Conservation (phyloP, 805 yeast species). For the Kluyveromyces aestuarii region DNA sequence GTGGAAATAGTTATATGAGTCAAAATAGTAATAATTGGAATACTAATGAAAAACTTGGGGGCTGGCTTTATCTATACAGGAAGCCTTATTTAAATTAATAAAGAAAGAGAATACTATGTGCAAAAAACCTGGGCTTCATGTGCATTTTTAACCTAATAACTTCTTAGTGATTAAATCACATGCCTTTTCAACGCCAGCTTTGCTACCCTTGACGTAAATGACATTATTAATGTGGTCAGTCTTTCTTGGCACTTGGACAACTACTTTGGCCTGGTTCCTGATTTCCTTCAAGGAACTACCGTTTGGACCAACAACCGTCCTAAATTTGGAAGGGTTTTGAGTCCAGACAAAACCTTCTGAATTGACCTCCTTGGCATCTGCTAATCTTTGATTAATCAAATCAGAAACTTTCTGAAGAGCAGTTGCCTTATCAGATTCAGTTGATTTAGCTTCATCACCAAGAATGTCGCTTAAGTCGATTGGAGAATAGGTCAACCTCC, state of each 20-base stretch:
- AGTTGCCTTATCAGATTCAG: constrained; percentile 43
- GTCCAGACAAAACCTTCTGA: constrained; percentile 56
- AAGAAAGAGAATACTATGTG: background rate
- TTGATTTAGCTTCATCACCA: constrained; percentile 27
- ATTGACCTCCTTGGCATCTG: constrained; percentile 36
- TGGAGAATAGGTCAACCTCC: constrained; percentile 48
- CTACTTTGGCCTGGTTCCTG: constrained; percentile 48
- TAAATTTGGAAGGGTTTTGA: constrained; percentile 41
- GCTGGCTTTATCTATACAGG: background rate
- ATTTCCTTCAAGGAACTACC: constrained; percentile 59
- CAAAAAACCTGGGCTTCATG: background rate
- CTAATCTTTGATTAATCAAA: constrained; percentile 42
- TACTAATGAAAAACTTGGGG: background rate
- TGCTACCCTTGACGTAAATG: constrained; percentile 52
- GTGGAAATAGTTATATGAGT: background rate
- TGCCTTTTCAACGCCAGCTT: constrained; percentile 44
- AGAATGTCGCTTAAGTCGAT: constrained; percentile 23
- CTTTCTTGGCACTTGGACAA: constrained; percentile 55
- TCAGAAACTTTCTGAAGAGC: constrained; percentile 23
- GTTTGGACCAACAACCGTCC: constrained; percentile 65
- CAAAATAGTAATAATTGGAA: background rate
- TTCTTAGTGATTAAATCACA: constrained; percentile 30
- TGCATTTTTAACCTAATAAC: constrained; percentile 6
- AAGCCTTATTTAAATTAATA: background rate
- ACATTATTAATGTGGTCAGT: constrained; percentile 43